phyloP scores from a whole-genome alignment of 2,329 filamentous ascomycete genomes.

The Botrytis hyacinthi region DNA sequence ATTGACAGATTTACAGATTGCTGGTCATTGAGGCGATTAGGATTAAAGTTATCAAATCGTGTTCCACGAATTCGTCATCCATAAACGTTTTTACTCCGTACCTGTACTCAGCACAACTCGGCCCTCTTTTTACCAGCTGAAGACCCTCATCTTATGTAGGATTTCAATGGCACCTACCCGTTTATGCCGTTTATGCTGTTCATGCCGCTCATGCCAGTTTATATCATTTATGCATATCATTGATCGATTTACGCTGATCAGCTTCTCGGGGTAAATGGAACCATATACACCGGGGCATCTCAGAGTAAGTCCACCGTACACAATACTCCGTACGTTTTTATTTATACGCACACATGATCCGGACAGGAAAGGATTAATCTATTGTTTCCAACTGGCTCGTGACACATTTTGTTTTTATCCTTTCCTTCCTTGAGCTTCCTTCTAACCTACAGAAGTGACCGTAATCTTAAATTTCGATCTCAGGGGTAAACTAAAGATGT shows the following conservation, averaged over 20 bases:
- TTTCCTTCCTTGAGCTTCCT: constrained; percentile 18
- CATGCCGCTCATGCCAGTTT: neutral
- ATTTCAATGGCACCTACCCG: neutral
- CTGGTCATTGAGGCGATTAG: constrained; percentile 1
- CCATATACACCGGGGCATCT: neutral
- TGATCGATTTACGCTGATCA: constrained; percentile 8
- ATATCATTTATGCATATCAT: constrained; percentile 15
- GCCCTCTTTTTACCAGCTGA: constrained; percentile 10
- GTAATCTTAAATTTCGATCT: constrained; percentile 23
- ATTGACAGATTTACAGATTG: constrained; percentile 1
- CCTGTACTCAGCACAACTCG: constrained; percentile 1
- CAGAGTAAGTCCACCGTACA: neutral
- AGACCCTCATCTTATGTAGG: constrained; percentile 8
- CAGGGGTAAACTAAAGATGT: constrained; percentile 21
- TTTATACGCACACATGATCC: neutral
- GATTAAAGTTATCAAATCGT: constrained; percentile 17
- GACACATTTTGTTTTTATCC: constrained; percentile 4
- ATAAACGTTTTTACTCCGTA: constrained; percentile 1
- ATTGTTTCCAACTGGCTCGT: constrained; percentile 13
- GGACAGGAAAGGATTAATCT: neutral
- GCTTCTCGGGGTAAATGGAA: constrained; percentile 4
- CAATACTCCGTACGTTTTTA: neutral
- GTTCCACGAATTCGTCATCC: constrained; percentile 20
- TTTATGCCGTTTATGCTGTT: neutral
- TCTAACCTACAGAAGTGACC: constrained; percentile 2